A percentile compares a stretch with the other conserved stretches of the same genome.
These are phyloP conservation scores for Podaxis carcinomalis DNA, from an alignment of 768 basidiomycete species.

Conservation along the genomic window DNA sequence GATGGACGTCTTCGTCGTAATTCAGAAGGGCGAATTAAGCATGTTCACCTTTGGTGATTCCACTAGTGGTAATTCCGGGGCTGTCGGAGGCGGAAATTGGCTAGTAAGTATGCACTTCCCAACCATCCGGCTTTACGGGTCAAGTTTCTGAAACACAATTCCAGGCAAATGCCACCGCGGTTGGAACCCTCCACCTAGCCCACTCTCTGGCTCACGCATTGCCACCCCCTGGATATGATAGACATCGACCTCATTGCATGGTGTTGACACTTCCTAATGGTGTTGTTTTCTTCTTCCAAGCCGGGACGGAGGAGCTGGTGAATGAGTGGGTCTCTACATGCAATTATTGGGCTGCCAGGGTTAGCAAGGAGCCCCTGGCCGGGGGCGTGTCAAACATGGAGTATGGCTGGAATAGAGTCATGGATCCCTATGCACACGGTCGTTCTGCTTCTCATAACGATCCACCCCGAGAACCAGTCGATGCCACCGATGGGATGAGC, in stretches of 20 bases:
- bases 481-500: constrained; percentile 58
- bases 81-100: constrained; percentile 97
- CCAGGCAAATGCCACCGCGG: constrained; percentile 81
- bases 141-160: constrained; percentile 12
- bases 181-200: constrained; percentile 79
- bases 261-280: constrained; percentile 85
- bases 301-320: constrained; percentile 97
- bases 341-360: constrained; percentile 98
- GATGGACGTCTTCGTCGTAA: constrained; percentile 95
- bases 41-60: constrained; percentile 94
- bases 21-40: constrained; percentile 88
- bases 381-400: constrained; percentile 99
- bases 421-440: constrained; percentile 45
- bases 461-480: constrained; percentile 32
- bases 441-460: constrained; percentile 60
- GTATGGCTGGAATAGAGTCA: constrained; percentile 91
- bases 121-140: not conserved
- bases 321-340: constrained; percentile 98
- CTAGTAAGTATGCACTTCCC: constrained; percentile 55
- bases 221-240: constrained; percentile 89
- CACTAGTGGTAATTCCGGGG: constrained; percentile 52
- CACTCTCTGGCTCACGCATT: constrained; percentile 87
- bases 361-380: constrained; percentile 89
- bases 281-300: constrained; percentile 96
- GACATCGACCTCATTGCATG: constrained; percentile 92